These are phyloP conservation scores for Cocos nucifera DNA, from an alignment of 176 grass and related monocot genomes.

Conservation along the genomic window DNA sequence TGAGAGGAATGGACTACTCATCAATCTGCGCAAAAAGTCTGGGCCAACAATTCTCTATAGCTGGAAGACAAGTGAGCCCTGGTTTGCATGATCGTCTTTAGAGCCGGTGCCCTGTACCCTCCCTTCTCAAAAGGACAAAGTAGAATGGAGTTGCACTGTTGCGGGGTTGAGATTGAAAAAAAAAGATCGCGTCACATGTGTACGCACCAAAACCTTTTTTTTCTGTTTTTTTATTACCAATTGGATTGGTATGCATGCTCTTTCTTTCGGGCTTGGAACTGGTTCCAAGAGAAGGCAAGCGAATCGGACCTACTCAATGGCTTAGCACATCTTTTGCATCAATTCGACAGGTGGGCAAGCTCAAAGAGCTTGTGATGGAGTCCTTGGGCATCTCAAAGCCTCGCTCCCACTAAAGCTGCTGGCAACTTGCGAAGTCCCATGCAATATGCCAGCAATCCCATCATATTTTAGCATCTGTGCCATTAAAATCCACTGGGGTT, in stretches of 20 bases:
- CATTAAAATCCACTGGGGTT: background rate
- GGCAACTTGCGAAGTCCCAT: slow-evolving; percentile 7
- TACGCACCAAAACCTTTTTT: background rate
- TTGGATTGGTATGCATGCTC: too few species aligned
- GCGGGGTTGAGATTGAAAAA: background rate
- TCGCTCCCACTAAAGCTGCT: background rate
- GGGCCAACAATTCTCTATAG: too few species aligned
- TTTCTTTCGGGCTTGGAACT: background rate
- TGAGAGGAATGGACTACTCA: too few species aligned
- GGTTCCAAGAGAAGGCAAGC: background rate
- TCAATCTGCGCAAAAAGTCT: too few species aligned
- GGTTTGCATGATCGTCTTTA: background rate
- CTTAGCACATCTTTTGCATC: too few species aligned
- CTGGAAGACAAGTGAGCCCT: too few species aligned
- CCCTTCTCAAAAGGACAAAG: background rate
- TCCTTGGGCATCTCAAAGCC: too few species aligned
- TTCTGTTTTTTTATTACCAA: too few species aligned
- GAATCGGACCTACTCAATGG: background rate
- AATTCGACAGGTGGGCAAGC: too few species aligned
- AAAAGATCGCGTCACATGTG: background rate
- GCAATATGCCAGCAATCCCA: background rate
- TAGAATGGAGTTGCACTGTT: background rate
- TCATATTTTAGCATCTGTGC: too few species aligned
- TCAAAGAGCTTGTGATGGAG: too few species aligned
- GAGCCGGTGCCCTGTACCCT: background rate